Base-by-base conservation (phyloP, 768 basidiomycete species). In the Termitomyces sp. region DNA sequence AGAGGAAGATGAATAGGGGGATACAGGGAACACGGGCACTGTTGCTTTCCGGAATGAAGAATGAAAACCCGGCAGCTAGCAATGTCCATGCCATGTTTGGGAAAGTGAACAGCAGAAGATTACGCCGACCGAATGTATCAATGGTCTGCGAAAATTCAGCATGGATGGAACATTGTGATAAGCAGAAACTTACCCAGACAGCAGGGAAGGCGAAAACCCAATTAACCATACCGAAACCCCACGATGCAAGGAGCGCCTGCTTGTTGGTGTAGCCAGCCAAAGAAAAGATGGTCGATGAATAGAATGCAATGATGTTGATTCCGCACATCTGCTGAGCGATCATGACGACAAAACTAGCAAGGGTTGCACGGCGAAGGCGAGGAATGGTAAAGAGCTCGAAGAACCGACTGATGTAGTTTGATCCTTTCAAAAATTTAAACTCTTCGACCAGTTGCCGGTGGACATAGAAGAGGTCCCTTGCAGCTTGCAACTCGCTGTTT, bases 241-340 rank as follows among this genome's bases (percentile, higher is more conserved):
- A 78, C 0, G 86, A 86, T 0, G 85, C 83, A 10, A 83, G 70
- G 36, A 94, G 73, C 0, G 90, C 82, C 20, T 82, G 71, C 37
- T 75, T 77, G 10, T 77, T 64, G 4, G 70, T 71, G 68, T 84
- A 86, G 18, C 82, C 82, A 1, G 88, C 84, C 4, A 77, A 34
- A 9, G 75, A 60, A 72, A 94, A 93, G 70, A 94, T 82, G 31
- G 79, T 83, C 1, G 87, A 87, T 1, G 88, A 90, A 69, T 93
- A 94, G 75, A 90, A 94, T 5, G 90, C 87, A 63, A 75, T 75
- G 64, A 85, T 85, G 70, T 91, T 90, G 72, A 92, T 84, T 55
- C 90, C 90, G 65, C 88, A 90, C 78, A 91, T 88, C 71, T 92
- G 89, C 66, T 92, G 90, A 22, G 82, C 82, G 66, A 93, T 86